Evolutionary conservation across 2,329 filamentous ascomycete genomes (phyloP), one percentile per base, ranked within the genome.

Genomic region (Chaetomiaceae sp.): DNA sequence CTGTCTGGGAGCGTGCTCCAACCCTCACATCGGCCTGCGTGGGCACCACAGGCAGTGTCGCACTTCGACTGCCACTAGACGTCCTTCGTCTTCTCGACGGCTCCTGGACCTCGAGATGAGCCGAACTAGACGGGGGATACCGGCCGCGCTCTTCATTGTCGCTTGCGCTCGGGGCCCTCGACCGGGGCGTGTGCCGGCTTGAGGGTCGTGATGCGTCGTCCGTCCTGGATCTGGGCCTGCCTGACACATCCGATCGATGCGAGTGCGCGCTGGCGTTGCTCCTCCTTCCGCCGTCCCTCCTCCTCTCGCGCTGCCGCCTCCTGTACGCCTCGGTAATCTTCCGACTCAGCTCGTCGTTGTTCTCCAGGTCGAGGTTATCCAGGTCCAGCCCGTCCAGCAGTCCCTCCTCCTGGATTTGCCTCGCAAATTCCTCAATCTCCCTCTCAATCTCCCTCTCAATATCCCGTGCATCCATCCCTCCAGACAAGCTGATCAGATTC

Each of bases 281-380:
- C 56, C 75, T 75, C 61, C 75, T 71, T 11, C 69, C 67, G 19
- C 72, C 63, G 63, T 80, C 76, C 36, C 72, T 71, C 12, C 80
- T 75, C n/a, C 81, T 73, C 57, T 85, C 83, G 39, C 78, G 80
- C 65, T 95, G 89, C 27, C 89, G 79, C 57, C 89, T 80, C 54
- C 89, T 78, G 65, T 95, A 96, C 2, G 90, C 90, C 64, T 95
- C 89, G 2, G 91, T 91, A 62, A 97, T 96, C 55, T 88, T 84
- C 64, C 92, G 88, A 59, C 89, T 95, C 15, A 97, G 82, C 64
- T 95, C 89, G 64, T 96, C 91, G 66, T 96, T 90, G 64, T 91
- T 88, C 45, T 76, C 82, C 15, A 90, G 78, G 58, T 92, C 91
- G 50, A 96, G 84, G 59, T 91, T 91, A 63, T 94, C 88, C 51